Evolutionary conservation across 805 yeast species (phyloP).

Genomic region (Pichia rugopelliculosa): DNA sequence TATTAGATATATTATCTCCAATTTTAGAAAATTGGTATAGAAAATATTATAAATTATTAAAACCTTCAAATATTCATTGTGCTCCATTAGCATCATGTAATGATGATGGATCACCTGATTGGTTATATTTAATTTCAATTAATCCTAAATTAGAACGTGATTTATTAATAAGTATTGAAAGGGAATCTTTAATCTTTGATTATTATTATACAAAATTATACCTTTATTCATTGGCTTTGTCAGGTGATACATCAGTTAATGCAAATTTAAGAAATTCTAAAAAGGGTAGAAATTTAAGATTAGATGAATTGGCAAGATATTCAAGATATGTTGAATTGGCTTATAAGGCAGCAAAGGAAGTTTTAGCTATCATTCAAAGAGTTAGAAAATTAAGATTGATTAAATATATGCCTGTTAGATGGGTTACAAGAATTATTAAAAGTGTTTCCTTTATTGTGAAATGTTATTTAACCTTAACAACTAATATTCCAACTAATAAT

Average conservation of each 20-base stretch:
- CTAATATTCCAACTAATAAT: slow-evolving; percentile 13
- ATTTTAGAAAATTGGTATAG: slow-evolving; percentile 72
- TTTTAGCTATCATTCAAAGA: slow-evolving; percentile 61
- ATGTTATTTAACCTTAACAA: slow-evolving; percentile 61
- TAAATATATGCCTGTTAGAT: slow-evolving; percentile 81
- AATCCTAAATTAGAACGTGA: slow-evolving; percentile 34
- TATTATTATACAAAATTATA: slow-evolving; percentile 79
- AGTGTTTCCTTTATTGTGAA: slow-evolving; percentile 88
- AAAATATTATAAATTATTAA: slow-evolving; percentile 49
- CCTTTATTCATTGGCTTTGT: slow-evolving; percentile 74
- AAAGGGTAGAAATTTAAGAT: slow-evolving; percentile 34
- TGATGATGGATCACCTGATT: slow-evolving; percentile 10
- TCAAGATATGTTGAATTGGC: slow-evolving; percentile 79
- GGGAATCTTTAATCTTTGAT: slow-evolving; percentile 72
- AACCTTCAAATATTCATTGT: slow-evolving; percentile 38
- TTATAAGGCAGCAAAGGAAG: slow-evolving; percentile 74
- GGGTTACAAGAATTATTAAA: slow-evolving; percentile 80
- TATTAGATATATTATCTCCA: slow-evolving; percentile 68
- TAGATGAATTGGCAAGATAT: slow-evolving; percentile 65
- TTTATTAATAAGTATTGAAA: slow-evolving; percentile 40
- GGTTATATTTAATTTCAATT: slow-evolving; percentile 20
- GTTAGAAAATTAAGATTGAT: slow-evolving; percentile 59
- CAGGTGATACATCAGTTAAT: slow-evolving; percentile 35
- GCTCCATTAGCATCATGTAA: slow-evolving; percentile 11
- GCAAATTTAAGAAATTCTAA: slow-evolving; percentile 23